Base-by-base conservation (phyloP, 169 alveolate genomes). In the Neospora caninum region DNA sequence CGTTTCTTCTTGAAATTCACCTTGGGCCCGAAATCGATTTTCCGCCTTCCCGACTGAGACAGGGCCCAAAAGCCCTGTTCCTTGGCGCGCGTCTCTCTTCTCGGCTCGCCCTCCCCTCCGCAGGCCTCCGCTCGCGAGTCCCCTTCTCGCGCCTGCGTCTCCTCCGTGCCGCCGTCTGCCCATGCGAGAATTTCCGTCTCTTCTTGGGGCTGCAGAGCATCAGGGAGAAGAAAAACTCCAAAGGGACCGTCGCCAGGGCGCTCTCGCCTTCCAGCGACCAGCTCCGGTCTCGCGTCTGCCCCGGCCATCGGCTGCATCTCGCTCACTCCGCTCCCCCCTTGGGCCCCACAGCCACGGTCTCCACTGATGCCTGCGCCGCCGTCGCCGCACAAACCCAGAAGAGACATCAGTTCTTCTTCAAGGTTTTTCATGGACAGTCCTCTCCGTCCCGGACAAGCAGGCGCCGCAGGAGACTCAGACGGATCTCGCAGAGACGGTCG, bases 31-130 rank as follows among this genome's bases (percentile, higher is more conserved):
- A 82, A 82, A 20, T 82, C 89, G 41, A 82, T 82, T 31, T 82
- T 82, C 67, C 54, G 22, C 41, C 89, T 39, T 4, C 89, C 89
- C 25, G 89, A 82, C 38, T 82, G 89, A 13, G 89, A 82, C 38
- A 25, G 69, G 20, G 36, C 53, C 89, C 89, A 82, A 25, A 36
- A n/a, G 27, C 86, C 86, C 27, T 70, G 42, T 22, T 70, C 83
- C 25, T 70, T n/a, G 9, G 73, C 58, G 58, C 58, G 58, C 13
- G 58, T 4, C 86, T 18, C 86, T 36, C 45, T n/a, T 25, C 45
- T 78, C 86, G 86, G 43, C 29, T 78, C 45, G 22, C 86, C 49
- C 45, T n/a, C 86, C 10, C 45, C 18, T n/a, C 27, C 86, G 9
- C 45, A 1, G 82, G 45, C 45, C 22, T 78, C 86, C 45, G 22